Conservation (phyloP, 306 rosid species). For the Rosa rugosa region DNA sequence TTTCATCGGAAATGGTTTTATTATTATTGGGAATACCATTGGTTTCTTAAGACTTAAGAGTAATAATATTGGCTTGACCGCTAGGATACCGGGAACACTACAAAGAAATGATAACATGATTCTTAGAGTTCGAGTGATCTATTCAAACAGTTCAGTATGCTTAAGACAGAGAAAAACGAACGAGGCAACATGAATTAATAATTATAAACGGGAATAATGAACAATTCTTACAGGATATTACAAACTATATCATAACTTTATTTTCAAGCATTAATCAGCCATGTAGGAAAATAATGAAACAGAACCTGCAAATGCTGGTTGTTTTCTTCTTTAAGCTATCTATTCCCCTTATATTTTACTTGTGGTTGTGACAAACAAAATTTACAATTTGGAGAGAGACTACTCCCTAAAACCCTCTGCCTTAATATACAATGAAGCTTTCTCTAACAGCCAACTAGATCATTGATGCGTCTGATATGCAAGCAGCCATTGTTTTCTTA, state of each 20-base stretch:
- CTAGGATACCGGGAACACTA: too few species aligned
- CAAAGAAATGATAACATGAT: not conserved
- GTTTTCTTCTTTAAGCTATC: constrained; percentile 29
- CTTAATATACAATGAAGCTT: constrained; percentile 17
- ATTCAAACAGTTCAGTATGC: not conserved
- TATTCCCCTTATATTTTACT: constrained; percentile 12
- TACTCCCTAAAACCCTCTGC: constrained; percentile 5
- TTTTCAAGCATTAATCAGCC: constrained; percentile 30
- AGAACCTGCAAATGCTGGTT: constrained; percentile 32
- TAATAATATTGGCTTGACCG: too few species aligned
- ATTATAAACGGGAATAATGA: constrained; percentile 22
- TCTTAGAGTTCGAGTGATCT: not conserved
- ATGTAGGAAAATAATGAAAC: constrained; percentile 28
- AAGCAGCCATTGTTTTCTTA: constrained; percentile 22
- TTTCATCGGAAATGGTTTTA: too few species aligned
- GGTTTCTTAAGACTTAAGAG: too few species aligned
- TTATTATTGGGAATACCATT: not conserved
- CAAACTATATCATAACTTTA: constrained; percentile 11
- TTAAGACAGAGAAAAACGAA: not conserved
- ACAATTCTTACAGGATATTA: constrained; percentile 41
- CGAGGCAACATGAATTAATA: constrained; percentile 1
- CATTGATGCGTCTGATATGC: not conserved
- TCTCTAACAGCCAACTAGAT: not conserved
- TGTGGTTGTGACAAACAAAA: constrained; percentile 14
- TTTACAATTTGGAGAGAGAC: constrained; percentile 14